Evolutionary conservation across 148 eudicot species (phyloP), one percentile per base, ranked within the genome.

Genomic region (Rhododendron henanense): DNA sequence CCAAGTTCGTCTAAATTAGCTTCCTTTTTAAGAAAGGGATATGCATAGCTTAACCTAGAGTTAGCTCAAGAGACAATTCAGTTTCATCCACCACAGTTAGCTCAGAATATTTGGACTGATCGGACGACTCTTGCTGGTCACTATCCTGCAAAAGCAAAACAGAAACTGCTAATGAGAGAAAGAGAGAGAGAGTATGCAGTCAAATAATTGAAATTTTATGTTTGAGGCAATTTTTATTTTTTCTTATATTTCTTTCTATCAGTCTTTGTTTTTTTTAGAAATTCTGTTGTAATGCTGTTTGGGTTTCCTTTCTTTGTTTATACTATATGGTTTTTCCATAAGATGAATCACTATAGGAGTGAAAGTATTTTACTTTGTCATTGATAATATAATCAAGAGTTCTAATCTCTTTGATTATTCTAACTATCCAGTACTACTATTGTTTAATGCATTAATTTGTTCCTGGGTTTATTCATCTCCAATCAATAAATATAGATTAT

Each of bases 21-120:
- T 14, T 37, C 33, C 35, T 19, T 65, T 31, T 37, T 57, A 9
- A 23, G 59, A 15, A 57, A 18, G 59, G 41, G 10, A 19, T 51
- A 51, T 69, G 37, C 6, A 13, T 69, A 28, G 11, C 16, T 67
- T 85, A 90, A 74, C 86, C 88, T 76, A 88, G 90, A 83, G 88
- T 88, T 81, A 88, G 90, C 50, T 90, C 92, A 83, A 90, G 88
- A 61, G 90, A 90, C 69, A 90, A 75, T 55, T 88, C 84, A 50
- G 85, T 59, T 51, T 48, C 84, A 75, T 81, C 71, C 21, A 73
- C 73, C 47, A 6, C 47, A 51, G 51, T 79, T 6, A 53, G 19
- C 57, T 82, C 69, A 13, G 57, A 73, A 35, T 59, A 65, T 44
- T 76, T 78, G 59, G 63, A 73, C 14, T 45, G 44, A 35, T 71